Evolutionary conservation across 257 asterid genomes (phyloP).

Genomic region (Ilex asprella): DNA sequence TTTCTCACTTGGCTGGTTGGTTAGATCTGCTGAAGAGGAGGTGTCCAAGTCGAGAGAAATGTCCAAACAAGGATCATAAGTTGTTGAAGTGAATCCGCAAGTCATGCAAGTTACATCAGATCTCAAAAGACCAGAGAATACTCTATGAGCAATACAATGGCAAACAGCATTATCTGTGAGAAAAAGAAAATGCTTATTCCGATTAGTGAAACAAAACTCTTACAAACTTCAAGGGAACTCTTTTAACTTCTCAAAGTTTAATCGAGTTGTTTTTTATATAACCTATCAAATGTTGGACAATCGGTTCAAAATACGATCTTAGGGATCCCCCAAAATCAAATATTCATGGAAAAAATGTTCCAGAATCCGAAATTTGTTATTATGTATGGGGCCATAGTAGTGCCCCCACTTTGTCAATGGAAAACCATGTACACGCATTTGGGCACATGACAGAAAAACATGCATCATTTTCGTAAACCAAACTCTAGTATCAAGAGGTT

Average conservation of each 20-base stretch:
- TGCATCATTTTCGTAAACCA: constrained; percentile 5
- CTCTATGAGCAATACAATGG: constrained; percentile 61
- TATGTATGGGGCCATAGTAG: not conserved
- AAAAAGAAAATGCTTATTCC: constrained; percentile 10
- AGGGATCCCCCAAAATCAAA: not conserved
- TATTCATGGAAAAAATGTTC: too few relatives aligned
- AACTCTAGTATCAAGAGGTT: not conserved
- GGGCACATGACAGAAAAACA: constrained; percentile 7
- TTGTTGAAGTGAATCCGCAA: constrained; percentile 71
- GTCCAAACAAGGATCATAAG: constrained; percentile 68
- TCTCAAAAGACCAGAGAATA: constrained; percentile 60
- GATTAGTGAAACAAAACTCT: constrained; percentile 11
- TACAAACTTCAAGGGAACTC: not conserved
- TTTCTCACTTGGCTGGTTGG: constrained; percentile 33
- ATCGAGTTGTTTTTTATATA: too few relatives aligned
- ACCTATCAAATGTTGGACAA: too few relatives aligned
- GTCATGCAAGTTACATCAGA: constrained; percentile 70
- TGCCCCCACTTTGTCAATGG: not conserved
- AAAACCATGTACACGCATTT: constrained; percentile 1
- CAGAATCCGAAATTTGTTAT: not conserved
- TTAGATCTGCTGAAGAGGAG: constrained; percentile 10
- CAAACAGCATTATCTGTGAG: constrained; percentile 55
- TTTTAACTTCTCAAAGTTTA: not conserved
- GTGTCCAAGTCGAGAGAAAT: constrained; percentile 54
- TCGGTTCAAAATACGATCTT: too few relatives aligned